Conservation (phyloP, 139 green algal genomes). For the Haematococcus sp. region DNA sequence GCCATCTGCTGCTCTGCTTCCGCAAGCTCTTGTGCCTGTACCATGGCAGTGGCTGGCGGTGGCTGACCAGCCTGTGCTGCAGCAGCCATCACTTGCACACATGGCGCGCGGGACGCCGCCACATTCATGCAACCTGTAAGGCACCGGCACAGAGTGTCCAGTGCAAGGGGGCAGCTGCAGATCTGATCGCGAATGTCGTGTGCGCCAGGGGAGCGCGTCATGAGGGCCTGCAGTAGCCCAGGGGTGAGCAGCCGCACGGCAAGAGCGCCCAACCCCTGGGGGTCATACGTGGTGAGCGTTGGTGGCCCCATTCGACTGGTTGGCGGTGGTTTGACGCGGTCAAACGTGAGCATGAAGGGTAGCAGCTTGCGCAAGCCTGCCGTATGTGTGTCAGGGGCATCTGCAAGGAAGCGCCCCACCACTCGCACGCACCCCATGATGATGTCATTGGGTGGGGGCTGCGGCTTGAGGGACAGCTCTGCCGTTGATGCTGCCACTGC, state of each 20-base stretch:
- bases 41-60: neutral
- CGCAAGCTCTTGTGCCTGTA: neutral
- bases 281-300: no score
- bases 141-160: slow-evolving; percentile 4
- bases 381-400: slow-evolving; percentile 29
- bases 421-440: slow-evolving; percentile 15
- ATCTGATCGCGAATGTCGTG: no score
- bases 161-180: no score
- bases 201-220: no score
- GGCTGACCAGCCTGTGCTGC: neutral
- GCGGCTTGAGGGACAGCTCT: neutral
- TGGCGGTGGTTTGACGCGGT: neutral
- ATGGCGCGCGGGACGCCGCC: neutral
- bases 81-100: neutral
- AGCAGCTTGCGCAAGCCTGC: slow-evolving; percentile 14
- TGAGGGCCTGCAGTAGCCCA: no score
- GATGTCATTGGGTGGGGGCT: neutral
- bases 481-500: neutral
- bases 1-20: slow-evolving; percentile 13
- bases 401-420: slow-evolving; percentile 31
- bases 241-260: no score
- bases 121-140: neutral
- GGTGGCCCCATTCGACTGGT: neutral
- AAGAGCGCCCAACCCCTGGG: no score
- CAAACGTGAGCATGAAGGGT: slow-evolving; percentile 23